These are phyloP conservation scores for Oryza nivara DNA, from an alignment of 176 grass and related monocot species.

Conservation along the genomic window DNA sequence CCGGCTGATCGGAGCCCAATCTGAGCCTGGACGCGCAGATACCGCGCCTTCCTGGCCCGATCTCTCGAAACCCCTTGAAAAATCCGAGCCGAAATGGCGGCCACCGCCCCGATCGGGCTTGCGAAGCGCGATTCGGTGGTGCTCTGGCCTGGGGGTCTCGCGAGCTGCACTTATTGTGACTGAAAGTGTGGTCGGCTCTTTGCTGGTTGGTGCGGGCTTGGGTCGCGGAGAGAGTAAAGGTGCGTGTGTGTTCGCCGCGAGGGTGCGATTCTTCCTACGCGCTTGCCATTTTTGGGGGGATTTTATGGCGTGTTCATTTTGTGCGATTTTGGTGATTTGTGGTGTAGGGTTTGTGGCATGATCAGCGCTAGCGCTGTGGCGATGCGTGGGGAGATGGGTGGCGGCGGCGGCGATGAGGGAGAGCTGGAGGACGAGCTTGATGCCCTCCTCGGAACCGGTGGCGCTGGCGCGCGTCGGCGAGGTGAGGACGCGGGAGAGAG, in stretches of 20 bases:
- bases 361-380: constrained; percentile 55
- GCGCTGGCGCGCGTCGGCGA: constrained; percentile 48
- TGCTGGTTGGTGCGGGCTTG: constrained; percentile 13
- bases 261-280: not conserved
- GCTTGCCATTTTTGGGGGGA: constrained; percentile 23
- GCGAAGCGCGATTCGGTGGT: constrained; percentile 26
- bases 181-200: constrained; percentile 11
- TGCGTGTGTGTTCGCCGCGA: constrained; percentile 25
- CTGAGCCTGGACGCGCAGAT: constrained; percentile 23
- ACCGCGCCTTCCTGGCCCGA: constrained; percentile 48
- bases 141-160: constrained; percentile 33
- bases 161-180: not conserved
- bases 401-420: constrained; percentile 48
- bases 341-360: constrained; percentile 47
- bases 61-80: constrained; percentile 46
- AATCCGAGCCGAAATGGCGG: constrained; percentile 43
- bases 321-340: constrained; percentile 37
- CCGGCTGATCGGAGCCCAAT: constrained; percentile 54
- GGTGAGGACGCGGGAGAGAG: constrained; percentile 55
- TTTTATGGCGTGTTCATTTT: constrained; percentile 9
- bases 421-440: constrained; percentile 68
- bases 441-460: constrained; percentile 49
- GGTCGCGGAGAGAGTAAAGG: constrained; percentile 44
- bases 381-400: constrained; percentile 56
- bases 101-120: constrained; percentile 43